These are phyloP conservation scores for Cerrena zonata DNA, from an alignment of 1,284 basidiomycete species.

Conservation along the genomic window DNA sequence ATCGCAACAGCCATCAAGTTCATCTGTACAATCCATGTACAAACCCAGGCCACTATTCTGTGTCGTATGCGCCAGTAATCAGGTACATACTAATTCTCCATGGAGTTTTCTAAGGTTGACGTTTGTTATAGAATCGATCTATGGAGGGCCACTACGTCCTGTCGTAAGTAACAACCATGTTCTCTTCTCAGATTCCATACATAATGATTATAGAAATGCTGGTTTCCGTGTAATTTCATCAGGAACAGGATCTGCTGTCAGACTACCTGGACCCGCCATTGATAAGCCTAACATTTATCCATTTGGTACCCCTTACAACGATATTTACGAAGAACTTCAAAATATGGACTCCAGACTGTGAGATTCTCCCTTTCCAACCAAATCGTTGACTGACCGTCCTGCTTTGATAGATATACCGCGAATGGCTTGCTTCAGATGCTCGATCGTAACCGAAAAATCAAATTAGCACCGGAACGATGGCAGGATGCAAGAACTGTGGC, in stretches of 20 bases:
- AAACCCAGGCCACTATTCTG: conserved; percentile 82
- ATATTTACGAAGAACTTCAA: conserved; percentile 90
- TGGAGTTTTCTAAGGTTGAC: conserved; percentile 7
- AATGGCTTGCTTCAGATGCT: conserved; percentile 98
- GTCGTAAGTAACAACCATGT: conserved; percentile 50
- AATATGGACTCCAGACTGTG: conserved; percentile 81
- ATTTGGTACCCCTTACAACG: conserved; percentile 97
- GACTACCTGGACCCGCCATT: conserved; percentile 90
- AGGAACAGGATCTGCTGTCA: conserved; percentile 94
- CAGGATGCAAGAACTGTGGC: conserved; percentile 84
- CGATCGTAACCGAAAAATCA: conserved; percentile 90
- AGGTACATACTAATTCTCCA: conserved; percentile 42
- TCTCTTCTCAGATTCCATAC: conserved; percentile 4
- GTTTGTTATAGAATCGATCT: conserved; percentile 76
- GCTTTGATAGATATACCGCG: conserved; percentile 71
- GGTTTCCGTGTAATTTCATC: conserved; percentile 89
- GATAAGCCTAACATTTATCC: conserved; percentile 97
- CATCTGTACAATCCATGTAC: conserved; percentile 30
- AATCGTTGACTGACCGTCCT: conserved; percentile 2
- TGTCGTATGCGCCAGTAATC: conserved; percentile 96
- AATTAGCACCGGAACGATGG: conserved; percentile 93
- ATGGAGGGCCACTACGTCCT: conserved; percentile 98
- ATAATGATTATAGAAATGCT: conserved; percentile 55
- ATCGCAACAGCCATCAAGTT: conserved; percentile 11
- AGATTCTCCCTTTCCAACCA: conserved; percentile 10